Evolutionary conservation across 2,329 filamentous ascomycete species (phyloP).

Genomic region (Aspergillus clavatus): DNA sequence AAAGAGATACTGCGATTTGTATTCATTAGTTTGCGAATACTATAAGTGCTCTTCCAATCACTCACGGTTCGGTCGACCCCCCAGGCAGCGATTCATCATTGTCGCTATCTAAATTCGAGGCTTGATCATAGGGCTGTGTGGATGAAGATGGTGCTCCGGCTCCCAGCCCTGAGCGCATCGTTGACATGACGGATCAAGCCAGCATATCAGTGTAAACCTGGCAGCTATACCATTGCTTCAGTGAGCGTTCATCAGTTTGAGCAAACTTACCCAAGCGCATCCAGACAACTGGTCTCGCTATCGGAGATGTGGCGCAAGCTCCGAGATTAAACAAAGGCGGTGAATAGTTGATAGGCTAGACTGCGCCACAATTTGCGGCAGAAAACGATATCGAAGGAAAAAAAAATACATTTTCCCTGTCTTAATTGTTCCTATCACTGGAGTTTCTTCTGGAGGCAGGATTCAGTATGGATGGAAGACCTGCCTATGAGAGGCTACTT

Average conservation of each 20-base stretch:
- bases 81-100: slow-evolving; percentile 27
- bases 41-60: not conserved
- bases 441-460: slow-evolving; percentile 33
- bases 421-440: slow-evolving; percentile 25
- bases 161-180: slow-evolving; percentile 19
- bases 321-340: slow-evolving; percentile 22
- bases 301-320: slow-evolving; percentile 27
- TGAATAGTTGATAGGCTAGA: slow-evolving; percentile 24
- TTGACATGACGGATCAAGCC: slow-evolving; percentile 24
- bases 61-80: slow-evolving; percentile 34
- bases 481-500: slow-evolving; percentile 49
- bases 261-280: slow-evolving; percentile 2
- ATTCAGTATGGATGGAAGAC: slow-evolving; percentile 35
- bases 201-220: slow-evolving; percentile 16
- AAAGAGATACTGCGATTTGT: slow-evolving; percentile 34
- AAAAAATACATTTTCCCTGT: slow-evolving; percentile 20
- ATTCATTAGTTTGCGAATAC: slow-evolving; percentile 5
- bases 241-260: slow-evolving; percentile 7
- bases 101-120: slow-evolving; percentile 19
- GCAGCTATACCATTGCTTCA: slow-evolving; percentile 10
- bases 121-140: slow-evolving; percentile 9
- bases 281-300: slow-evolving; percentile 8
- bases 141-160: slow-evolving; percentile 14
- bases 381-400: slow-evolving; percentile 25
- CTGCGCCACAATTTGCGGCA: slow-evolving; percentile 25